A percentile compares a stretch with the other conserved stretches of the same genome.
These are phyloP conservation scores for Bondarzewia mesenterica DNA, from an alignment of 1,284 basidiomycete genomes.

Conservation along the genomic window DNA sequence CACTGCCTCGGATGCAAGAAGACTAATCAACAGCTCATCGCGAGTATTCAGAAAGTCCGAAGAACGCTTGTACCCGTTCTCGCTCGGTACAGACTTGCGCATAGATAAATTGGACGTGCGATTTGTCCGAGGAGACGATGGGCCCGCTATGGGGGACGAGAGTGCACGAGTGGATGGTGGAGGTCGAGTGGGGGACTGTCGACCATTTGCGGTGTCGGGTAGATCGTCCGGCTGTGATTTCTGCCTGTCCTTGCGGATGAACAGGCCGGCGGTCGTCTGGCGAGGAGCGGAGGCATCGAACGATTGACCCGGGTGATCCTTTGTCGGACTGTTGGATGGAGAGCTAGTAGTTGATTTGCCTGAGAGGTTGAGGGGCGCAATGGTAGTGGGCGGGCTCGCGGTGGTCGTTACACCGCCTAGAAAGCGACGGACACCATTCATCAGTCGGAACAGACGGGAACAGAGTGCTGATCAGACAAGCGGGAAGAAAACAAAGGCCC, in stretches of 20 bases:
- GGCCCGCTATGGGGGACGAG: constrained; percentile 30
- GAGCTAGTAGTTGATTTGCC: constrained; percentile 14
- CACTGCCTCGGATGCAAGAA: constrained; percentile 82
- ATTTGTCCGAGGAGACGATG: constrained; percentile 29
- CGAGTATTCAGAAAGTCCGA: constrained; percentile 42
- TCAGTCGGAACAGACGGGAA: constrained; percentile 18
- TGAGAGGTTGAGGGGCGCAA: constrained; percentile 15
- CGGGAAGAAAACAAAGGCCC: background rate
- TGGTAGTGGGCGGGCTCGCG: constrained; percentile 13
- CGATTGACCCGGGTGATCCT: constrained; percentile 3
- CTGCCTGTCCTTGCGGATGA: constrained; percentile 14
- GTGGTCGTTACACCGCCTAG: constrained; percentile 30
- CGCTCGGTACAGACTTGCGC: constrained; percentile 23
- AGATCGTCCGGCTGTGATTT: constrained; percentile 7
- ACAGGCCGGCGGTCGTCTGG: constrained; percentile 5
- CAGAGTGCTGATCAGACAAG: background rate
- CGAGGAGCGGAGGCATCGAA: background rate
- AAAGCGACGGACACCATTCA: constrained; percentile 70
- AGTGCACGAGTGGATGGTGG: no score
- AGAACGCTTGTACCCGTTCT: constrained; percentile 26
- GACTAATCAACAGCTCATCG: constrained; percentile 75
- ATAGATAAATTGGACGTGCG: constrained; percentile 4
- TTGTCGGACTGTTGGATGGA: constrained; percentile 11
- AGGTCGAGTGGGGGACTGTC: background rate
- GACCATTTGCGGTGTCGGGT: background rate